Evolutionary conservation across 192 early-diverging fungal species (phyloP), one percentile per base, ranked within the genome.

Genomic region (Spinellus fusiger): DNA sequence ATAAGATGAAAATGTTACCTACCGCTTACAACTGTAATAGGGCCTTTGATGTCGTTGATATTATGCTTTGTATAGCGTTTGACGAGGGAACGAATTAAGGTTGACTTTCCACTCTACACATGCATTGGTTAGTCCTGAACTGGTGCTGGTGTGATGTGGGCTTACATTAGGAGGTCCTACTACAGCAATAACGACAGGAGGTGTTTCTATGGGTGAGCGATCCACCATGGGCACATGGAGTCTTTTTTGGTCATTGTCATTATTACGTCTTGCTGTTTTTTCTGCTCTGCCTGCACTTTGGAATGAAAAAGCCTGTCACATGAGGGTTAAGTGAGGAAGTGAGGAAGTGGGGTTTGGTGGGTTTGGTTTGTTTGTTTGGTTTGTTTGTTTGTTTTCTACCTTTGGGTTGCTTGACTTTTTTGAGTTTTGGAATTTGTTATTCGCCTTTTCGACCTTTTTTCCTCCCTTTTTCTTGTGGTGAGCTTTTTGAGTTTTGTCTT

Each of bases 161-260:
- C 84, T 56, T 76, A 91, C 89, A 51, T 87, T 80, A 62, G 89
- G 93, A 31, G 97, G 97, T 12, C 97, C 97, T 49, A 95, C 97
- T 10, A 99, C 93, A 6, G 95, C 94, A 56, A 99, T 84, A 0
- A 99, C 77, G 27, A 95, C 79, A 18, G 97, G 97, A 33, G 97
- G 93, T 32, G 97, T 80, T 32, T 91, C 90, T 51, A 87, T 70
- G 0, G 93, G 92, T 25, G 93, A 93, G 58, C 94, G 86, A 74
- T 99, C 95, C 18, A 94, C 92, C 66, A 93, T 80, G 25, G 97
- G 95, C 0, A 99, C 93, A 79, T 99, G 97, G 51, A 94, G 85
- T 64, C 88, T 91, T 61, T 91, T 93, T 74, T 99, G 88, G 49
- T 86, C 83, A 58, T 84, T 67, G 70, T 98, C 95, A 57, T 86